Percentiles rank a stretch among this genome's conserved stretches.
phyloP scores from a whole-genome alignment of 225 moss, liverwort and hornwort species.

The Sphagnum tenellum region DNA sequence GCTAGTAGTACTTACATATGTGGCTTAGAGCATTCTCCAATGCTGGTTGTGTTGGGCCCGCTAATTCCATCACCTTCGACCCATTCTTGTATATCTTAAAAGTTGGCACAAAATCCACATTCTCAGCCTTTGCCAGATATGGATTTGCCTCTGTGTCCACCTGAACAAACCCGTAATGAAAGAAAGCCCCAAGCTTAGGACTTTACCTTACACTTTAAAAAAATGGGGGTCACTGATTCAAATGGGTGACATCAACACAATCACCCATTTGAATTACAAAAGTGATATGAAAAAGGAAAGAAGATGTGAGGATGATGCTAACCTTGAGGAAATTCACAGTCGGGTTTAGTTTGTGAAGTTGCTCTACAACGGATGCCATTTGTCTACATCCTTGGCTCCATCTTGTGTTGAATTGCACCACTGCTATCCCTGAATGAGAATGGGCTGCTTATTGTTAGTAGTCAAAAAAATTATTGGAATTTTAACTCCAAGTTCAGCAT shows the following conservation, averaged over 20 bases:
- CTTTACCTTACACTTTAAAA: neutral
- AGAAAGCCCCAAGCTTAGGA: neutral
- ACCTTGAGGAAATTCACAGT: constrained; percentile 90
- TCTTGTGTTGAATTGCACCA: constrained; percentile 86
- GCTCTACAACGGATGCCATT: constrained; percentile 68
- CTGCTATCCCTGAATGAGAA: constrained; percentile 52
- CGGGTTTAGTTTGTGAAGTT: constrained; percentile 77
- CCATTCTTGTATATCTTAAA: constrained; percentile 97
- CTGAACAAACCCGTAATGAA: constrained; percentile 13
- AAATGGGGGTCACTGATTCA: neutral
- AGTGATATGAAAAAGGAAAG: neutral
- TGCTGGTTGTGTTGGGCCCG: constrained; percentile 70
- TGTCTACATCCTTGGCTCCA: constrained; percentile 89
- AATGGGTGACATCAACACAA: neutral
- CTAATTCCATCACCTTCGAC: constrained; percentile 74
- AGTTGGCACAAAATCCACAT: constrained; percentile 77
- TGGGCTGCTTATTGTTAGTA: too few species aligned
- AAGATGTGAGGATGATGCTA: neutral
- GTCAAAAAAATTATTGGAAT: neutral
- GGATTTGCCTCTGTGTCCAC: constrained; percentile 90
- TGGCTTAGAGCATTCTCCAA: constrained; percentile 62
- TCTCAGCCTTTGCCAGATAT: constrained; percentile 73
- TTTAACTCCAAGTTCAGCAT: constrained; percentile 1
- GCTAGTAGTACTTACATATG: neutral
- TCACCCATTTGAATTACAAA: neutral